phyloP scores from a whole-genome alignment of 2,329 filamentous ascomycete species.

The Colletotrichum gigasporum region DNA sequence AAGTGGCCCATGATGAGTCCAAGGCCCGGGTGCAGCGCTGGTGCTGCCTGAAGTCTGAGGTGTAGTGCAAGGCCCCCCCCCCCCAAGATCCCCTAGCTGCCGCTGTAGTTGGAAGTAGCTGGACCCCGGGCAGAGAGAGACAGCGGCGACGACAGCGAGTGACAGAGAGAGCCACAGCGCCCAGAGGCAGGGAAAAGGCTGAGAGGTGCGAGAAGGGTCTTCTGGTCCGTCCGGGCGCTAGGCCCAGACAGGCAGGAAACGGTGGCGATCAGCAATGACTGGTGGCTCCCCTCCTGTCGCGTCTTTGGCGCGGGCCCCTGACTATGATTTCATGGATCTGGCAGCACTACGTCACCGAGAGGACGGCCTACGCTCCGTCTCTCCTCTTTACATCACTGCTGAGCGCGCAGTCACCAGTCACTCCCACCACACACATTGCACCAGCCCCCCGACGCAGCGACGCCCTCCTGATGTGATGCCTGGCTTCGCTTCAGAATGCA shows the following conservation, averaged over 20 bases:
- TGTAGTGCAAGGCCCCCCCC: no score
- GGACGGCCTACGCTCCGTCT: not conserved
- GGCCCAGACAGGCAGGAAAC: constrained; percentile 1
- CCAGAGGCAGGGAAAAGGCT: not conserved
- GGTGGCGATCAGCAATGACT: constrained; percentile 13
- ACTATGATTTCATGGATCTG: constrained; percentile 30
- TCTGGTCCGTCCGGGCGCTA: constrained; percentile 3
- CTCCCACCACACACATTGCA: no score
- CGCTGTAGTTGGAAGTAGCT: no score
- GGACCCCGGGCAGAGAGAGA: not conserved
- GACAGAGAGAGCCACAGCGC: not conserved
- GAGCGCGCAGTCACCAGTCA: not conserved
- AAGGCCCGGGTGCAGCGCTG: no score
- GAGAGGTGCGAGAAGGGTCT: constrained; percentile 6
- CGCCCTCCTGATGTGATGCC: constrained; percentile 3
- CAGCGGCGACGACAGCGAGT: not conserved
- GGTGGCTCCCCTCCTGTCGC: constrained; percentile 2
- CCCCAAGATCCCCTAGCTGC: no score
- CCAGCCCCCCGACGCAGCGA: no score
- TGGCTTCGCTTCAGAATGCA: not conserved
- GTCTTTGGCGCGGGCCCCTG: constrained; percentile 10
- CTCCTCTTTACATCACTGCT: not conserved
- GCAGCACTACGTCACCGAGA: constrained; percentile 23
- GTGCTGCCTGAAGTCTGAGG: no score
- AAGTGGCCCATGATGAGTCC: no score